Percentiles rank a stretch among this genome's conserved stretches.
Conservation (phyloP, 2,329 filamentous ascomycete species). For the Trichoderma koningiopsis region DNA sequence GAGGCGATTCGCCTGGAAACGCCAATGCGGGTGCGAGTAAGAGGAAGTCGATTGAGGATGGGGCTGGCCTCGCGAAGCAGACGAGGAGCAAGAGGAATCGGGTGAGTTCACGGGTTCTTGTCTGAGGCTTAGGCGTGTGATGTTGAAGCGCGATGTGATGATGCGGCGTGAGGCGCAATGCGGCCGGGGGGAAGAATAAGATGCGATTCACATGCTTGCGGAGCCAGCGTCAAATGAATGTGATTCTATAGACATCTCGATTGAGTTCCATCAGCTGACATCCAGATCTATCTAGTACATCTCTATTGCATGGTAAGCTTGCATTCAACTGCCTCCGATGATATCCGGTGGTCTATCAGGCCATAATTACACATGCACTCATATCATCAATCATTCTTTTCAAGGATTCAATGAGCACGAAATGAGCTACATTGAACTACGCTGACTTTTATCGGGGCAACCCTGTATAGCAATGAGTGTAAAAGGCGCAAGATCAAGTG, state of each 20-base stretch:
- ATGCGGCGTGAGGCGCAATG: not conserved
- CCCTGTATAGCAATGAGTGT: conserved; percentile 63
- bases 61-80: conserved; percentile 49
- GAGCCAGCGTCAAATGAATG: not conserved
- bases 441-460: conserved; percentile 11
- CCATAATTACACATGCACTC: not conserved
- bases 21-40: conserved; percentile 38
- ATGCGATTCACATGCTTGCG: not conserved
- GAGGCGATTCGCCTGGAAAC: conserved; percentile 28
- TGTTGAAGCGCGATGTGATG: not conserved
- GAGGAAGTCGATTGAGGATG: conserved; percentile 48
- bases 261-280: conserved; percentile 8
- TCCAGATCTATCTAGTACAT: conserved; percentile 51
- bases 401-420: not conserved
- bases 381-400: no score
- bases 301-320: conserved; percentile 61
- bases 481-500: conserved; percentile 77
- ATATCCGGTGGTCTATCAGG: not conserved
- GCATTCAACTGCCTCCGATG: not conserved
- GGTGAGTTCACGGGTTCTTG: conserved; percentile 42
- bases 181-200: not conserved
- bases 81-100: conserved; percentile 63
- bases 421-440: not conserved
- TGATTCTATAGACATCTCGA: not conserved
- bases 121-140: not conserved